These are phyloP conservation scores for Dryas integrifolia DNA, from an alignment of 331 rosid species.

Conservation along the genomic window DNA sequence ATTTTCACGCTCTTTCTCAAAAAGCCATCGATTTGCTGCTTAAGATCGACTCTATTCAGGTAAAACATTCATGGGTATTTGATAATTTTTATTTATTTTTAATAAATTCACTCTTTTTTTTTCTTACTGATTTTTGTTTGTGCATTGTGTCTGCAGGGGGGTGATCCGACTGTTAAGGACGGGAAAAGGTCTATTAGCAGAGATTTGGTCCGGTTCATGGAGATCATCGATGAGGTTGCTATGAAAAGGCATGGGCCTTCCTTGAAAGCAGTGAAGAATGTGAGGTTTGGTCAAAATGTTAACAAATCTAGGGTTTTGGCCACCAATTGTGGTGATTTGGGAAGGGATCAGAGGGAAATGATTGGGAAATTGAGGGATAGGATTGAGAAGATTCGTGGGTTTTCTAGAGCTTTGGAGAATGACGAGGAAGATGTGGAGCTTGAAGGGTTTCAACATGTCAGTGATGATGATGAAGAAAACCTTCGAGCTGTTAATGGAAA, in stretches of 20 bases:
- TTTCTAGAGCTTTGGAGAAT: constrained; percentile 44
- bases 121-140: not conserved
- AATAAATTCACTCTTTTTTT: not conserved
- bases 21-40: constrained; percentile 63
- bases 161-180: constrained; percentile 63
- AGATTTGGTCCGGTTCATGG: constrained; percentile 67
- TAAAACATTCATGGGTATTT: constrained; percentile 26
- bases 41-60: constrained; percentile 72
- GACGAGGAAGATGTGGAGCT: constrained; percentile 43
- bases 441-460: constrained; percentile 41
- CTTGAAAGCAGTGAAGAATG: constrained; percentile 41
- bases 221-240: constrained; percentile 55
- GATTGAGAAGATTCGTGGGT: constrained; percentile 62
- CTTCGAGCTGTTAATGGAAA: constrained; percentile 33
- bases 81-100: not conserved
- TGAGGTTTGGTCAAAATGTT: constrained; percentile 38
- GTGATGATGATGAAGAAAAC: constrained; percentile 37
- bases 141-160: constrained; percentile 36
- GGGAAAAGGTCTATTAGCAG: constrained; percentile 62
- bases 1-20: constrained; percentile 54
- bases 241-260: constrained; percentile 42
- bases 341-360: constrained; percentile 44
- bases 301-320: constrained; percentile 35
- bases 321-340: constrained; percentile 15
- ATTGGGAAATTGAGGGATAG: constrained; percentile 68